phyloP scores from a whole-genome alignment of 2,329 filamentous ascomycete species.

The Aspergillus sp. region DNA sequence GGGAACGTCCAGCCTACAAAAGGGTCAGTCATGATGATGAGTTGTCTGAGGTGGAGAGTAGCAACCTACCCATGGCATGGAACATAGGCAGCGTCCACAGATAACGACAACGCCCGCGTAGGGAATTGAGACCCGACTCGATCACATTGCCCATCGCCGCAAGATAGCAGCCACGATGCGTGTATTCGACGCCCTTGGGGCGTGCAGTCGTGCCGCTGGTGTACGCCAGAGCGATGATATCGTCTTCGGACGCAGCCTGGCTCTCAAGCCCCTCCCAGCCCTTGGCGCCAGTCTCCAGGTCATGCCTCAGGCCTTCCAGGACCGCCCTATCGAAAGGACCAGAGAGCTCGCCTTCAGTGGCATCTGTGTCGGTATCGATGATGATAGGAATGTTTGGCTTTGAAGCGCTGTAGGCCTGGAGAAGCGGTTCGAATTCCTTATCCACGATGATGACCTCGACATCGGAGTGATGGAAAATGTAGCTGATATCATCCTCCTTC shows the following conservation, averaged over 20 bases:
- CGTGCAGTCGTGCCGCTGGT: slow-evolving; percentile 89
- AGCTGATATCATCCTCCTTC: slow-evolving; percentile 80
- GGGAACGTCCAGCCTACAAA: slow-evolving; percentile 72
- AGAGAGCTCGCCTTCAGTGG: slow-evolving; percentile 66
- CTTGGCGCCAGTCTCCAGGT: slow-evolving; percentile 60
- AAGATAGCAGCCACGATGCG: slow-evolving; percentile 82
- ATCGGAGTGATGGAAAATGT: slow-evolving; percentile 85
- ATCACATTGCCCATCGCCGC: slow-evolving; percentile 82
- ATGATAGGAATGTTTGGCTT: slow-evolving; percentile 68
- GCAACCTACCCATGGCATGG: slow-evolving; percentile 55
- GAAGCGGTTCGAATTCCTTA: slow-evolving; percentile 68
- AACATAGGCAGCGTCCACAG: slow-evolving; percentile 93
- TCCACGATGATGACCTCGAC: slow-evolving; percentile 87
- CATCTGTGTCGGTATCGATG: slow-evolving; percentile 81
- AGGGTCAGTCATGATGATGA: slow-evolving; percentile 28
- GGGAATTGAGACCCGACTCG: slow-evolving; percentile 77
- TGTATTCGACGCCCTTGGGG: slow-evolving; percentile 92
- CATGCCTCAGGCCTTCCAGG: slow-evolving; percentile 72
- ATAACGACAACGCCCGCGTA: slow-evolving; percentile 70
- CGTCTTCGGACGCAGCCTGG: slow-evolving; percentile 72
- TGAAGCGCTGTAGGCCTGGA: slow-evolving; percentile 62
- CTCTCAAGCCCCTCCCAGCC: slow-evolving; percentile 77
- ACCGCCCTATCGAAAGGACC: slow-evolving; percentile 84
- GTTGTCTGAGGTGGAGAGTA: neutral
- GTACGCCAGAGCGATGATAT: slow-evolving; percentile 82